Conservation (phyloP, 441 rosid species). For the Macaranga tanarius region DNA sequence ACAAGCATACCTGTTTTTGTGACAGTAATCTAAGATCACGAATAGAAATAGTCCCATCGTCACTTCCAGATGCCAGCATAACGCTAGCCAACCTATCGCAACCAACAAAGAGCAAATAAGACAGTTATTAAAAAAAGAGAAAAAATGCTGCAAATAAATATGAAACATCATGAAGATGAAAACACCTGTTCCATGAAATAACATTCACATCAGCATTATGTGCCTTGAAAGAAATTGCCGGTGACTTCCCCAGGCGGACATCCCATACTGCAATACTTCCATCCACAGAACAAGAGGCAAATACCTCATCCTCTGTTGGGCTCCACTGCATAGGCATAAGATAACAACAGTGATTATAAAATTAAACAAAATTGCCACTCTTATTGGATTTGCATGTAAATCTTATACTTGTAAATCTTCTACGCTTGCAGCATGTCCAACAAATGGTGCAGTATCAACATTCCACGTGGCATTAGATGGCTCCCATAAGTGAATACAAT, state of each 20-base stretch:
- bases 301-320: slow-evolving; percentile 74
- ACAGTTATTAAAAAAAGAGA: slow-evolving; percentile 10
- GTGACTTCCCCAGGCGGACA: slow-evolving; percentile 61
- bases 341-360: slow-evolving; percentile 16
- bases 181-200: slow-evolving; percentile 92
- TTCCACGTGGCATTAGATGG: slow-evolving; percentile 81
- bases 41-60: slow-evolving; percentile 90
- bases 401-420: slow-evolving; percentile 80
- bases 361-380: slow-evolving; percentile 12
- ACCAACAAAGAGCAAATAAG: slow-evolving; percentile 23
- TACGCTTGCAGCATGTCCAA: slow-evolving; percentile 80
- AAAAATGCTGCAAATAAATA: not conserved
- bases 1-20: slow-evolving; percentile 20
- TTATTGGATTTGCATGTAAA: slow-evolving; percentile 10
- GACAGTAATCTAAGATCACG: slow-evolving; percentile 75
- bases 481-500: slow-evolving; percentile 84
- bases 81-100: slow-evolving; percentile 74
- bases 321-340: slow-evolving; percentile 68
- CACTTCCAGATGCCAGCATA: slow-evolving; percentile 96
- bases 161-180: slow-evolving; percentile 11
- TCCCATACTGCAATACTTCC: slow-evolving; percentile 87
- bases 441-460: slow-evolving; percentile 63
- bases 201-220: slow-evolving; percentile 94
- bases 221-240: slow-evolving; percentile 72
- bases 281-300: slow-evolving; percentile 89